A percentile compares a stretch with the other conserved stretches of the same genome.
These are phyloP conservation scores for Fagopyrum esculentum DNA, from an alignment of 148 eudicot species.

Conservation along the genomic window DNA sequence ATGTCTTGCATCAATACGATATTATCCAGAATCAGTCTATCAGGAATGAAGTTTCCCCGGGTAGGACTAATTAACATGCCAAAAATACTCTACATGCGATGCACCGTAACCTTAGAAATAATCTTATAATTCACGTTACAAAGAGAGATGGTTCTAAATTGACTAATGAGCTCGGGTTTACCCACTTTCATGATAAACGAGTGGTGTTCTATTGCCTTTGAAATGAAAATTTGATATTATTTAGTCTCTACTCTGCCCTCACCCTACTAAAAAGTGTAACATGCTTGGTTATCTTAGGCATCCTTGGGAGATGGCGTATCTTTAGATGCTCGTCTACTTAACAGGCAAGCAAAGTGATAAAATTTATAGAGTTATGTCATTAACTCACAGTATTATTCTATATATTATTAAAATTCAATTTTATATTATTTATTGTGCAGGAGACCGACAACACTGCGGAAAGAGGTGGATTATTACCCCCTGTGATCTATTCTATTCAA, in stretches of 20 bases:
- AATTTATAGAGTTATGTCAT: constrained; percentile 5
- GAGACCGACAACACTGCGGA: constrained; percentile 83
- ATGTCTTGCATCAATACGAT: too few relatives aligned
- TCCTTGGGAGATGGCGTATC: constrained; percentile 94
- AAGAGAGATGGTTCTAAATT: neutral
- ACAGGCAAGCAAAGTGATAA: constrained; percentile 48
- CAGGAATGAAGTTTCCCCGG: too few relatives aligned
- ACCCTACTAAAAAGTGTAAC: neutral
- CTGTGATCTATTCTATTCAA: neutral
- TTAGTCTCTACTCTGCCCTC: too few relatives aligned
- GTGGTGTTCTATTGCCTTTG: neutral
- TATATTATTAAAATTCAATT: neutral
- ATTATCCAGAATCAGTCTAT: too few relatives aligned
- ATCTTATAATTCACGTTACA: neutral
- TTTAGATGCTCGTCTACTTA: constrained; percentile 81
- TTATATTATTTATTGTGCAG: constrained; percentile 28
- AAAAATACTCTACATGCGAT: too few relatives aligned
- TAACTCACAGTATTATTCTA: neutral
- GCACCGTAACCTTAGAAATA: too few relatives aligned
- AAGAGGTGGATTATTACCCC: constrained; percentile 64
- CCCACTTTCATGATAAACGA: too few relatives aligned
- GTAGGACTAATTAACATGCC: too few relatives aligned
- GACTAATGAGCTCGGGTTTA: too few relatives aligned
- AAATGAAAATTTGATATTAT: neutral
- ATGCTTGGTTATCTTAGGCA: constrained; percentile 33